phyloP scores from a whole-genome alignment of 257 asterid species.

The Echium plantagineum region DNA sequence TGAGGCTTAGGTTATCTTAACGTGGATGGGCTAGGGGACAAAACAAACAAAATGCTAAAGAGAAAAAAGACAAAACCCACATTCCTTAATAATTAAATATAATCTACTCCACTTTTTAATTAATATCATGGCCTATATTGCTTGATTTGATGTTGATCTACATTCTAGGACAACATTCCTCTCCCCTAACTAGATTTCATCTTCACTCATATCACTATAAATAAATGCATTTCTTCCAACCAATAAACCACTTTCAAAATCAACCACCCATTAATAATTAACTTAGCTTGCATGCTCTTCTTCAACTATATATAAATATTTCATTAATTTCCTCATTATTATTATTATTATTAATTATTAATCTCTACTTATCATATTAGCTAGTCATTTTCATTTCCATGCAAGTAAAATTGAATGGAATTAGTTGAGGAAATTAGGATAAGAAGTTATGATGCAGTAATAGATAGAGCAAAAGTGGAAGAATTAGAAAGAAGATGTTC shows the following conservation, averaged over 20 bases:
- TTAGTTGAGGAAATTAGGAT: constrained; percentile 16
- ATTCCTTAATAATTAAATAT: constrained; percentile 4
- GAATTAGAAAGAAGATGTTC: constrained; percentile 33
- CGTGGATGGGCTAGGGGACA: constrained; percentile 7
- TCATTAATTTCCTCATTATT: constrained; percentile 1
- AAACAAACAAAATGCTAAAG: constrained; percentile 6
- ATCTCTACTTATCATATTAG: not conserved
- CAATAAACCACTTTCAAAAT: not conserved
- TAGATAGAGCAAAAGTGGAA: constrained; percentile 22
- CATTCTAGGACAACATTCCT: not conserved
- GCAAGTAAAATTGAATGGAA: constrained; percentile 5
- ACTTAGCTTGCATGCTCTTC: not conserved
- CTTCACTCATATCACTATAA: not conserved
- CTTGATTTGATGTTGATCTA: not conserved
- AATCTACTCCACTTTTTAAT: too few relatives aligned
- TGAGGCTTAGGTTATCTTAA: constrained; percentile 29
- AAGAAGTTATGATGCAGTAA: constrained; percentile 21
- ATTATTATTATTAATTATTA: too few relatives aligned
- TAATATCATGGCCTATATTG: constrained; percentile 4
- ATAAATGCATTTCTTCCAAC: not conserved
- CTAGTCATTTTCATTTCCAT: not conserved
- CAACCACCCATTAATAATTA: not conserved
- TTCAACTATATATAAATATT: too few relatives aligned
- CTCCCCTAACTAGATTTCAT: not conserved
- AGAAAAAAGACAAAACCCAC: constrained; percentile 8